Evolutionary conservation across 441 rosid genomes (phyloP).

Genomic region (Eugenia klotzschiana): DNA sequence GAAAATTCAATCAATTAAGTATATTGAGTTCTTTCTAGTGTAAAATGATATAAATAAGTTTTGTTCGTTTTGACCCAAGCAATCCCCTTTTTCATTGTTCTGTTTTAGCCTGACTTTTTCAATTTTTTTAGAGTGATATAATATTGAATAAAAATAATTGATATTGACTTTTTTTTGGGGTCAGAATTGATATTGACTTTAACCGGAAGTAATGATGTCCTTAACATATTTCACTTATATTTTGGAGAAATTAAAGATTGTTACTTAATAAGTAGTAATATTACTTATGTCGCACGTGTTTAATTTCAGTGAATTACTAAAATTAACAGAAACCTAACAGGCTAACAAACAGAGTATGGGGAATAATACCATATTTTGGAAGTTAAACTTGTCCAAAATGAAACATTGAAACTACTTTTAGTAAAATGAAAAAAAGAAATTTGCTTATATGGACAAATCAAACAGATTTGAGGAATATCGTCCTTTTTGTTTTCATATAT

Average conservation of each 20-base stretch:
- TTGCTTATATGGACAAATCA: neutral
- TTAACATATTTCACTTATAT: neutral
- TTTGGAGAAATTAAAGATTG: neutral
- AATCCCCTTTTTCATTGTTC: accelerated
- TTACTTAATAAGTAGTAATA: neutral
- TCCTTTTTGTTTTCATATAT: too few species aligned
- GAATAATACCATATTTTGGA: too few species aligned
- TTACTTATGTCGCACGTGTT: neutral
- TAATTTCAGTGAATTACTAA: neutral
- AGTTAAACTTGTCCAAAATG: too few species aligned
- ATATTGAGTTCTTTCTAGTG: neutral
- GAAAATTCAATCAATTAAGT: too few species aligned
- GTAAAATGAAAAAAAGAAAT: neutral
- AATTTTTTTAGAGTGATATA: neutral
- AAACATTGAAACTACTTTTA: too few species aligned
- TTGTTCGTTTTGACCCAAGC: neutral
- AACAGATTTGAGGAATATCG: neutral
- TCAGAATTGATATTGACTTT: neutral
- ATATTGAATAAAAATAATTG: neutral
- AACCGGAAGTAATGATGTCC: neutral
- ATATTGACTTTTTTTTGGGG: too few species aligned
- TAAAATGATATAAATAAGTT: neutral
- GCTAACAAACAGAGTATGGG: neutral
- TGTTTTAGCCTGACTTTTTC: neutral
- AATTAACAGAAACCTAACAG: neutral